Conservation (phyloP, 192 early-diverging fungal species). For the Linnemannia exigua region DNA sequence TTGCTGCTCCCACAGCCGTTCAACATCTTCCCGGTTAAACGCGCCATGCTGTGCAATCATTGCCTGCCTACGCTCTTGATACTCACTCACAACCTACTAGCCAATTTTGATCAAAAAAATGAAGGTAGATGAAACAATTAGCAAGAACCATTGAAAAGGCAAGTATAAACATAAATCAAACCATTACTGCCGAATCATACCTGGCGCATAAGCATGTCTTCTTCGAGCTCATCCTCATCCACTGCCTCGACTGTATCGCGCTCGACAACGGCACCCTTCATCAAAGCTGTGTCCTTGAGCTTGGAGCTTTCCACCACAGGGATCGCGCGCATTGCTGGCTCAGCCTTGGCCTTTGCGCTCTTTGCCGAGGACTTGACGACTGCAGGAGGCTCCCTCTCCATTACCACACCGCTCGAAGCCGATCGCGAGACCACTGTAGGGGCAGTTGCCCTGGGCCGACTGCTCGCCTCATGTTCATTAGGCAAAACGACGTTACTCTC, state of each 20-base stretch:
- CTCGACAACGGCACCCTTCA: conserved; percentile 64
- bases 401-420: not conserved
- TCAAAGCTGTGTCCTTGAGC: conserved; percentile 54
- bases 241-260: conserved; percentile 57
- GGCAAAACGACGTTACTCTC: not conserved
- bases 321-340: conserved; percentile 2
- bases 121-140: not conserved
- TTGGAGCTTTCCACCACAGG: conserved; percentile 27
- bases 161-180: not conserved
- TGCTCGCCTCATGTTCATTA: conserved; percentile 4
- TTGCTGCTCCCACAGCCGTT: conserved; percentile 49
- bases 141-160: not conserved
- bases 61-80: conserved; percentile 52
- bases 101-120: not conserved
- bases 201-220: conserved; percentile 65
- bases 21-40: conserved; percentile 41
- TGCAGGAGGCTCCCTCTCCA: not conserved
- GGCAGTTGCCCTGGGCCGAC: not conserved
- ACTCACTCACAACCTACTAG: conserved; percentile 52
- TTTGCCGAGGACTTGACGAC: conserved; percentile 21
- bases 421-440: conserved; percentile 16
- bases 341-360: conserved; percentile 1
- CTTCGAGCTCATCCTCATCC: conserved; percentile 62
- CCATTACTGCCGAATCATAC: conserved; percentile 21
- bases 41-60: conserved; percentile 52